phyloP scores from a whole-genome alignment of 441 rosid genomes.

The Omphalea diandra region DNA sequence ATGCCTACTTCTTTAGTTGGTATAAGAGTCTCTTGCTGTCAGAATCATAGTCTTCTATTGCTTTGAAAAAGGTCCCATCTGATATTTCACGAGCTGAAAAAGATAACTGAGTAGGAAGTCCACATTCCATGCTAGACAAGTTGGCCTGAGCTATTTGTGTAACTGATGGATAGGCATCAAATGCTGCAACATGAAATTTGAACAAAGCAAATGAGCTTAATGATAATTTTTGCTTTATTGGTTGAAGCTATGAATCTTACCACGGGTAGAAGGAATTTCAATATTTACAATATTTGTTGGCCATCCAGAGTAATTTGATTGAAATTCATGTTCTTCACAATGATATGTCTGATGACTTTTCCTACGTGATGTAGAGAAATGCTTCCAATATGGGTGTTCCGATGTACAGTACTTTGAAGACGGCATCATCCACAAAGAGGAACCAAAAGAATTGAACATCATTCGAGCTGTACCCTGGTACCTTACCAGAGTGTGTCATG shows the following conservation, averaged over 20 bases:
- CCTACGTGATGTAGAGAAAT: conserved; percentile 59
- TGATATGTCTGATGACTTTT: conserved; percentile 59
- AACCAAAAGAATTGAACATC: conserved; percentile 85
- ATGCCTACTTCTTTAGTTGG: conserved; percentile 73
- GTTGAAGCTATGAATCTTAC: conserved; percentile 39
- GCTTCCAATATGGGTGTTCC: conserved; percentile 64
- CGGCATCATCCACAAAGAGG: conserved; percentile 93
- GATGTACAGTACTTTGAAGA: conserved; percentile 82
- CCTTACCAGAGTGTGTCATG: conserved; percentile 55
- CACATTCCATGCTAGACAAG: conserved; percentile 82
- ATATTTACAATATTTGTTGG: conserved; percentile 91
- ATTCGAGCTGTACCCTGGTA: conserved; percentile 95
- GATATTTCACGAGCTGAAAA: conserved; percentile 96
- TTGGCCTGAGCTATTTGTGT: conserved; percentile 53
- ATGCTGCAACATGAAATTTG: conserved; percentile 40
- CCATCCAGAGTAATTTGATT: conserved; percentile 89
- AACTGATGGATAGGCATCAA: conserved; percentile 69
- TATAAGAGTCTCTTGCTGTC: conserved; percentile 84
- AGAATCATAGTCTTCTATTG: conserved; percentile 90
- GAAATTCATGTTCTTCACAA: conserved; percentile 79
- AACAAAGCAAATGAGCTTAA: conserved; percentile 16
- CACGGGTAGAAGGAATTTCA: conserved; percentile 79
- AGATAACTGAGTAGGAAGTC: conserved; percentile 83
- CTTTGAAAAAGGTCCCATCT: conserved; percentile 94
- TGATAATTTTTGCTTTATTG: conserved; percentile 16